Conservation (phyloP, 371 early-diverging fungal genomes). For the Mucor indicus region DNA sequence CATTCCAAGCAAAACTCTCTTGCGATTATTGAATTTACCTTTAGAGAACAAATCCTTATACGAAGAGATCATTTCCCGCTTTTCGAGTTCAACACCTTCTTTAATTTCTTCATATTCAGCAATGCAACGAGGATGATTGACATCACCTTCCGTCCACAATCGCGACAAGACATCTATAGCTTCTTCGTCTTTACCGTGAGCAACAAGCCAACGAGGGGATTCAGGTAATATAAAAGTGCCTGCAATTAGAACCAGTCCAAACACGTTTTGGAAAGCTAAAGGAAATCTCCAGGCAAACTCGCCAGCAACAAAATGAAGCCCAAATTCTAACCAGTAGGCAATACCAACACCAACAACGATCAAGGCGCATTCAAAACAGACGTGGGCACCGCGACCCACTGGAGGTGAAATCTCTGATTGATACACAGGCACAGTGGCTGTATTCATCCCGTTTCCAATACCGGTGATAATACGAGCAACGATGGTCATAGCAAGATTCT, state of each 20-base stretch:
- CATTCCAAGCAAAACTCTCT: constrained; percentile 50
- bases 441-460: constrained; percentile 44
- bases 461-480: constrained; percentile 39
- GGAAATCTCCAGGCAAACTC: constrained; percentile 44
- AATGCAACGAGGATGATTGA: constrained; percentile 42
- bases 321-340: constrained; percentile 47
- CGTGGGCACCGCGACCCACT: constrained; percentile 47
- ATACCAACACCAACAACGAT: constrained; percentile 32
- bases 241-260: constrained; percentile 19
- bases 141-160: constrained; percentile 47
- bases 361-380: constrained; percentile 37
- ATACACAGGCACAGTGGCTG: constrained; percentile 36
- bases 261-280: constrained; percentile 32
- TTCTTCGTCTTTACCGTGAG: constrained; percentile 41
- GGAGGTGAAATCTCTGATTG: constrained; percentile 72
- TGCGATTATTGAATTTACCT: constrained; percentile 49
- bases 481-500: constrained; percentile 27
- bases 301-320: constrained; percentile 30
- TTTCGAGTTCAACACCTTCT: constrained; percentile 47
- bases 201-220: constrained; percentile 50
- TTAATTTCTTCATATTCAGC: constrained; percentile 46
- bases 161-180: constrained; percentile 37
- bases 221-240: constrained; percentile 26
- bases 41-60: constrained; percentile 45
- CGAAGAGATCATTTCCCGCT: constrained; percentile 39